Percentiles rank a stretch among this genome's conserved stretches.
Conservation (phyloP, 306 rosid species). For the Styphnolobium japonicum region DNA sequence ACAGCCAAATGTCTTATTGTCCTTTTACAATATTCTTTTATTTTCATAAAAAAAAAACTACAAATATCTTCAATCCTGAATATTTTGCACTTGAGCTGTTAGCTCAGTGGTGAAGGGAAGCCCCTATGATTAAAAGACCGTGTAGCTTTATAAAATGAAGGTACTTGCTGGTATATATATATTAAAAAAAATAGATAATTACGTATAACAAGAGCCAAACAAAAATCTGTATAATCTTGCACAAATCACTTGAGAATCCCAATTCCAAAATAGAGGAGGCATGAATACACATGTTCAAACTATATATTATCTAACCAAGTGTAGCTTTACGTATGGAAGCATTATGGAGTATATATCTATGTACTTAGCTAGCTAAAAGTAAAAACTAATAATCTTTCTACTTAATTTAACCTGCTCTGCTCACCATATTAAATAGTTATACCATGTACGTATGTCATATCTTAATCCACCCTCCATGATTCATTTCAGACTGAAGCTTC, state of each 20-base stretch:
- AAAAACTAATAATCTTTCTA: constrained; percentile 4
- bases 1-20: constrained; percentile 33
- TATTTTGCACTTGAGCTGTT: not conserved
- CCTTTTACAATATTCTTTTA: constrained; percentile 24
- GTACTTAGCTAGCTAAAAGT: not conserved
- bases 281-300: constrained; percentile 17
- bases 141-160: constrained; percentile 1
- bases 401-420: not conserved
- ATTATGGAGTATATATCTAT: constrained; percentile 18
- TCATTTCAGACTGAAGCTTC: not conserved
- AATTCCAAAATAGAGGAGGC: constrained; percentile 29
- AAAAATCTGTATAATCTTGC: constrained; percentile 20
- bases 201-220: not conserved
- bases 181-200: not conserved
- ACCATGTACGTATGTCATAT: not conserved
- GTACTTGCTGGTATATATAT: not conserved
- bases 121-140: not conserved
- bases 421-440: not conserved
- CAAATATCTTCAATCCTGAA: constrained; percentile 2
- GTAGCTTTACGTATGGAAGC: constrained; percentile 30
- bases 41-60: not conserved
- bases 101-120: not conserved
- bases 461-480: constrained; percentile 1
- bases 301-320: constrained; percentile 23
- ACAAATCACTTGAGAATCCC: not conserved